Percentiles rank a stretch among this genome's conserved stretches.
Conservation (phyloP, 2,329 filamentous ascomycete genomes). For the Plectosphaerella plurivora region DNA sequence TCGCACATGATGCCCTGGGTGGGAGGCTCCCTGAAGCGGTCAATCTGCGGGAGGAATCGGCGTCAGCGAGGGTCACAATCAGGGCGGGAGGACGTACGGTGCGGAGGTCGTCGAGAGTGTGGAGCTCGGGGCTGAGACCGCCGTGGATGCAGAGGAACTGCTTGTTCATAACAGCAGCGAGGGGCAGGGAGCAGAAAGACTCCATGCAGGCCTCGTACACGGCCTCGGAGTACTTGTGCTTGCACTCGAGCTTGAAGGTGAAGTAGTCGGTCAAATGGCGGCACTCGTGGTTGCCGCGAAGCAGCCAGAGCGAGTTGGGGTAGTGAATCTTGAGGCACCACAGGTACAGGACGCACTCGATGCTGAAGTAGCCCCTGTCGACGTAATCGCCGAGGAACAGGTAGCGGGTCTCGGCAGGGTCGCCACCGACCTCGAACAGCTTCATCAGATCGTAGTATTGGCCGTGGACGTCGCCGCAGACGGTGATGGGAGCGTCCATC, state of each 20-base stretch:
- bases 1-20: constrained; percentile 99
- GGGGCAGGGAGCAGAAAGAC: constrained; percentile 88
- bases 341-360: constrained; percentile 96
- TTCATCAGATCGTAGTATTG: constrained; percentile 99
- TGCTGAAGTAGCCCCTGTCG: constrained; percentile 97
- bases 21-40: constrained; percentile 94
- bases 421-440: constrained; percentile 95
- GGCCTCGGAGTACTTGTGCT: constrained; percentile 97
- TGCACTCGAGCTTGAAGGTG: constrained; percentile 99
- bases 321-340: constrained; percentile 99
- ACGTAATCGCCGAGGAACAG: constrained; percentile 98
- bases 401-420: constrained; percentile 93
- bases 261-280: constrained; percentile 99
- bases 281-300: constrained; percentile 97
- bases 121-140: constrained; percentile 89
- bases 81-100: constrained; percentile 49
- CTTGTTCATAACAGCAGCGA: constrained; percentile 99
- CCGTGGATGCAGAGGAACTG: constrained; percentile 99
- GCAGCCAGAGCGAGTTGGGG: constrained; percentile 92
- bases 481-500: constrained; percentile 99
- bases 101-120: constrained; percentile 92
- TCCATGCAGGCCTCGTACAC: constrained; percentile 99
- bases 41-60: constrained; percentile 56
- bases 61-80: not conserved
- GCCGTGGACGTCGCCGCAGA: constrained; percentile 96